Percentiles rank a stretch among this genome's conserved stretches.
Conservation (phyloP, 2,329 filamentous ascomycete genomes). For the Aspergillus flavus region DNA sequence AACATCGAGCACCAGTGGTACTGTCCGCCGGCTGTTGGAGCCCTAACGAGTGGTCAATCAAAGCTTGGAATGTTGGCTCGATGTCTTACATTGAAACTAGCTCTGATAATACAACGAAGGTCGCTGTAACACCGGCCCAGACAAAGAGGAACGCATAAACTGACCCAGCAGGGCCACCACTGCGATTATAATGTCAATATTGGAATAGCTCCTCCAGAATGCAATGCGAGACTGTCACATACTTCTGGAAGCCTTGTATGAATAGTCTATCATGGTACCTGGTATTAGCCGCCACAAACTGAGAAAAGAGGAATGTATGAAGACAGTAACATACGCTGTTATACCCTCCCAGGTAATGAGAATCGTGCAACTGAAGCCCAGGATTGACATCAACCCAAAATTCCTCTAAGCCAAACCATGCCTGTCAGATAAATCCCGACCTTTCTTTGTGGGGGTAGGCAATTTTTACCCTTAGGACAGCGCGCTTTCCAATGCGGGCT, state of each 20-base stretch:
- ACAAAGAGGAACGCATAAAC: slow-evolving; percentile 38
- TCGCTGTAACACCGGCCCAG: slow-evolving; percentile 32
- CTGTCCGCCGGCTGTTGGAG: slow-evolving; percentile 39
- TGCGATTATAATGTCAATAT: slow-evolving; percentile 11
- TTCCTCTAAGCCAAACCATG: slow-evolving; percentile 33
- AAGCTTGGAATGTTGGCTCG: not conserved
- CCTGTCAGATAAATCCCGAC: not conserved
- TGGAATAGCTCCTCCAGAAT: slow-evolving; percentile 13
- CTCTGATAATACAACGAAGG: slow-evolving; percentile 33
- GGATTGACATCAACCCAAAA: slow-evolving; percentile 44
- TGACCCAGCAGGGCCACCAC: slow-evolving; percentile 36
- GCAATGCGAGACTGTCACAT: not conserved
- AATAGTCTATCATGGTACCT: slow-evolving; percentile 17
- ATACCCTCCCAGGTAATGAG: slow-evolving; percentile 44
- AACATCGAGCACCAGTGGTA: slow-evolving; percentile 48
- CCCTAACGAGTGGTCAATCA: slow-evolving; percentile 22
- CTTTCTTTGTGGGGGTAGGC: not conserved
- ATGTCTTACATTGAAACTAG: slow-evolving; percentile 35
- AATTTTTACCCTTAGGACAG: not conserved
- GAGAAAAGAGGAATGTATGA: not conserved
- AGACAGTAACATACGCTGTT: slow-evolving; percentile 30
- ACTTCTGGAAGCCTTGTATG: not conserved
- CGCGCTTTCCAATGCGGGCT: not conserved
- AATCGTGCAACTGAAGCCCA: slow-evolving; percentile 45
- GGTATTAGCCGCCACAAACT: not conserved